These are phyloP conservation scores for Apiotrichum montevideense DNA, from an alignment of 1,284 basidiomycete species.

Conservation along the genomic window DNA sequence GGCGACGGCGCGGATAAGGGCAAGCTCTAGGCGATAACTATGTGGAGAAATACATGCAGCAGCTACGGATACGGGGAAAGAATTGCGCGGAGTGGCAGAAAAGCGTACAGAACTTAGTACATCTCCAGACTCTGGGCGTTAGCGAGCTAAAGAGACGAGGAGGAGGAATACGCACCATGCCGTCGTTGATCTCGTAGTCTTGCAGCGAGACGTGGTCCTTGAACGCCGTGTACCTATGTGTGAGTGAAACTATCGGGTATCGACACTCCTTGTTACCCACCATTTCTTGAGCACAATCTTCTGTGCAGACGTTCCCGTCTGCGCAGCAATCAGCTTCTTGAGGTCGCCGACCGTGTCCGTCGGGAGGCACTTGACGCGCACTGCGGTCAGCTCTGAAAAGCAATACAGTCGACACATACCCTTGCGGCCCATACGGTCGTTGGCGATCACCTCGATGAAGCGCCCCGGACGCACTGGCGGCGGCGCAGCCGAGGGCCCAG, in stretches of 20 bases:
- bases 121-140: constrained; percentile 67
- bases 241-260: neutral
- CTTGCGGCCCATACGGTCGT: constrained; percentile 94
- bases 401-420: constrained; percentile 51
- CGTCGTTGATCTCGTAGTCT: constrained; percentile 93
- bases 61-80: neutral
- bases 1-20: constrained; percentile 36
- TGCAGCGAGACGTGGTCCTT: constrained; percentile 89
- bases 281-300: constrained; percentile 98
- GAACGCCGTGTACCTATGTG: constrained; percentile 74
- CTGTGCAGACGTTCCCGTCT: constrained; percentile 76
- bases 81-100: no score
- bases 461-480: constrained; percentile 21
- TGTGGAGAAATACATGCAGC: constrained; percentile 1
- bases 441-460: constrained; percentile 79
- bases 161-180: constrained; percentile 53
- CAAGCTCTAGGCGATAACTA: constrained; percentile 11
- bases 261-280: constrained; percentile 49
- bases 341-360: constrained; percentile 95
- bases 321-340: constrained; percentile 93
- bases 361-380: constrained; percentile 85
- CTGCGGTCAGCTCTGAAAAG: constrained; percentile 47
- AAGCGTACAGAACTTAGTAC: constrained; percentile 54
- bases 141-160: no score
- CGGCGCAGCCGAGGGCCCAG: neutral